Evolutionary conservation across 352 stramenopile species (phyloP).

Genomic region (Globisporangium okanoganense): DNA sequence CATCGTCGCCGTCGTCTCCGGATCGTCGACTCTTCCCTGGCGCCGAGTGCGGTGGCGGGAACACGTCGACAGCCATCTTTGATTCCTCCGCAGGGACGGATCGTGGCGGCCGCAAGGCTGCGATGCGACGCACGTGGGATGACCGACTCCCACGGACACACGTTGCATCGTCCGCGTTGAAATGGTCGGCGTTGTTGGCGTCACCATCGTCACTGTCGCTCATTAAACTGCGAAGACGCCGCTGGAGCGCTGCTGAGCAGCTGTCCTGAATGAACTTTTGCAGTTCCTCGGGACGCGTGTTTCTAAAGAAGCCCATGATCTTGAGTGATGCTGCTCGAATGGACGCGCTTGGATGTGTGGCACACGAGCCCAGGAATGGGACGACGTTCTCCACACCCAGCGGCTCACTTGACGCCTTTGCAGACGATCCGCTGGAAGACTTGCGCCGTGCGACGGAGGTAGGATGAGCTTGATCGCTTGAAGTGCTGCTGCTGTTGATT

Average conservation of each 20-base stretch:
- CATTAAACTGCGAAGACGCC: conserved; percentile 49
- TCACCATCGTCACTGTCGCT: conserved; percentile 30
- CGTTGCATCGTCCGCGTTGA: conserved; percentile 44
- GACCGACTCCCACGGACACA: conserved; percentile 65
- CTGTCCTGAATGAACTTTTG: conserved; percentile 44
- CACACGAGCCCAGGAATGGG: conserved; percentile 63
- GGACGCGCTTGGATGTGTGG: conserved; percentile 48
- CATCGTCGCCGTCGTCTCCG: conserved; percentile 16
- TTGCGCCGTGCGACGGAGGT: conserved; percentile 21
- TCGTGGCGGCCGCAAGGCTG: conserved; percentile 55
- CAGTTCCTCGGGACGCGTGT: conserved; percentile 30
- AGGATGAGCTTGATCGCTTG: neutral
- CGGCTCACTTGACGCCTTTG: conserved; percentile 28
- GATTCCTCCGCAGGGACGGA: conserved; percentile 70
- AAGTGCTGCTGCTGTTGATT: conserved; percentile 8
- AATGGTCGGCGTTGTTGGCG: conserved; percentile 51
- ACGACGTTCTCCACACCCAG: conserved; percentile 68
- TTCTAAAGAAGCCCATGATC: conserved; percentile 43
- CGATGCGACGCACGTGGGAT: conserved; percentile 70
- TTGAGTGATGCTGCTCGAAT: conserved; percentile 35
- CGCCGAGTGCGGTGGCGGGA: conserved; percentile 63
- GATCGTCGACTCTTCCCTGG: conserved; percentile 51
- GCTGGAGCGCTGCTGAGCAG: conserved; percentile 56
- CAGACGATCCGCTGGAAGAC: conserved; percentile 19
- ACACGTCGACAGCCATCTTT: conserved; percentile 52